Evolutionary conservation across 495 filamentous ascomycete species (phyloP).

Genomic region (Neurospora sp.): DNA sequence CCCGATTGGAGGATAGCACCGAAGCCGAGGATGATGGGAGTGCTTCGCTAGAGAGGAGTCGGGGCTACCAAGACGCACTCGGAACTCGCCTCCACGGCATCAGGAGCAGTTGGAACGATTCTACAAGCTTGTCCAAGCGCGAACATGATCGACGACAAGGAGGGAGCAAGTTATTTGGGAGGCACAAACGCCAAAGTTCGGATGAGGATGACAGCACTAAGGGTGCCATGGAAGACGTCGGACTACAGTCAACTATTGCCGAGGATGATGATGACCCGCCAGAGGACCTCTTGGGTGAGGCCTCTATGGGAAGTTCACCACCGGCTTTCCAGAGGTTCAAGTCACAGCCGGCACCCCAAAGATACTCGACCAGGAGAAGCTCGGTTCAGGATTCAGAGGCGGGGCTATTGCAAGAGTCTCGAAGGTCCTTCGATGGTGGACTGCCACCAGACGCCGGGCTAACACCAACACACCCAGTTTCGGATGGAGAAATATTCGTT

Average conservation of each 20-base stretch:
- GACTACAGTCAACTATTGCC: slow-evolving; percentile 57
- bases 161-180: slow-evolving; percentile 37
- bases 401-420: slow-evolving; percentile 9
- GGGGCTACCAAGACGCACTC: slow-evolving; percentile 37
- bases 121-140: slow-evolving; percentile 27
- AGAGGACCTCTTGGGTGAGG: slow-evolving; percentile 47
- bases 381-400: slow-evolving; percentile 20
- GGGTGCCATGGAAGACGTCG: slow-evolving; percentile 77
- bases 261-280: slow-evolving; percentile 49
- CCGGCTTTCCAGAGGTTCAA: slow-evolving; percentile 79
- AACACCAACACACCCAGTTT: slow-evolving; percentile 8
- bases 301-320: slow-evolving; percentile 53
- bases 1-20: slow-evolving; percentile 67
- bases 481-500: slow-evolving; percentile 39
- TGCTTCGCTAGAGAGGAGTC: slow-evolving; percentile 46
- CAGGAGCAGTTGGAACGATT: slow-evolving; percentile 50
- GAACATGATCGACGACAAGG: slow-evolving; percentile 15
- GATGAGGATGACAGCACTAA: slow-evolving; percentile 47
- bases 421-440: slow-evolving; percentile 12
- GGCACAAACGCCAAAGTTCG: slow-evolving; percentile 17
- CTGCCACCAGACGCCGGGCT: neutral
- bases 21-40: slow-evolving; percentile 64
- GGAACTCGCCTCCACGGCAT: slow-evolving; percentile 42
- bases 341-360: slow-evolving; percentile 16
- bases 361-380: slow-evolving; percentile 15